Base-by-base conservation (phyloP, 139 green algal genomes). In the Chlorella sp. region DNA sequence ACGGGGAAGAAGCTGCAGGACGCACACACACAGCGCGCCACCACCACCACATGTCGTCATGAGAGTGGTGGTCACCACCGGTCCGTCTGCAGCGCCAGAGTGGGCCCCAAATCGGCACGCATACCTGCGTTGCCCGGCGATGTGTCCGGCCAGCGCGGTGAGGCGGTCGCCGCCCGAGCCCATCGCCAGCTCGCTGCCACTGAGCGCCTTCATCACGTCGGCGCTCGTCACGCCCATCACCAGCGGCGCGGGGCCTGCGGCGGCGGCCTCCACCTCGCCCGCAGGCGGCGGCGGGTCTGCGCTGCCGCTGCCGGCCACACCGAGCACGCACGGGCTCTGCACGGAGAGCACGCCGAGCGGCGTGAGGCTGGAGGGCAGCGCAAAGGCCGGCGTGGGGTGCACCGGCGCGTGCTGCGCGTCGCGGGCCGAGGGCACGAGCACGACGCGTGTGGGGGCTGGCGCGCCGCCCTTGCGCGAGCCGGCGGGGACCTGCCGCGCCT, bases 1-100 rank as follows among this genome's bases (percentile, higher is more conserved):
- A 98, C 50, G 4, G 94, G 94, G 78, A 94, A 98, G 77, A 89
- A 95, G 72, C 80, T 93, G 86, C 81, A 55, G n/a, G n/a, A n/a
- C n/a, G n/a, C n/a, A n/a, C n/a, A n/a, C n/a, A n/a, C n/a, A n/a
- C n/a, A n/a, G n/a, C n/a, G n/a, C n/a, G n/a, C n/a, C n/a, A n/a
- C n/a, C n/a, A n/a, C n/a, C n/a, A n/a, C n/a, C n/a, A n/a, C n/a
- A n/a, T n/a, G n/a, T n/a, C n/a, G n/a, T n/a, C n/a, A n/a, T n/a
- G n/a, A n/a, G n/a, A n/a, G n/a, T n/a, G n/a, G n/a, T n/a, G n/a
- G n/a, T n/a, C n/a, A n/a, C n/a, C n/a, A n/a, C n/a, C n/a, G n/a
- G n/a, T n/a, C n/a, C n/a, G n/a, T n/a, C n/a, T n/a, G n/a, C n/a
- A n/a, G n/a, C n/a, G n/a, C n/a, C n/a, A n/a, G n/a, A n/a, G n/a